Conservation (phyloP, 78 protist genomes). For the Emiliania huxleyi region DNA sequence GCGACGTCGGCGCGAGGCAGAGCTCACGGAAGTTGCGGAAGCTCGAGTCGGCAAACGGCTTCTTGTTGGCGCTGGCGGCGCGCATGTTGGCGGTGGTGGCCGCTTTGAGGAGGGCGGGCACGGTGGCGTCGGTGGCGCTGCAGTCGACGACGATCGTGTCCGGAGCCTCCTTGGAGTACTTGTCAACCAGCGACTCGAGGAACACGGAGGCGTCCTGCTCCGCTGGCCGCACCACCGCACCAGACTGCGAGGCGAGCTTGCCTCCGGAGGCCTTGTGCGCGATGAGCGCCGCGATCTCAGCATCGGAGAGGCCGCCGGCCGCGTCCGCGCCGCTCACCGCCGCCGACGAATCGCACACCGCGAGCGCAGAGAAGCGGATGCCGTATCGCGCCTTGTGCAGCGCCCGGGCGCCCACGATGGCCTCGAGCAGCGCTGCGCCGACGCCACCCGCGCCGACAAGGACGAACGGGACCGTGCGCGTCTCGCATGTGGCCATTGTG, state of each 20-base stretch:
- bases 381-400: background rate
- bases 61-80: constrained; percentile 11
- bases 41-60: background rate
- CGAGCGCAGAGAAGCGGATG: background rate
- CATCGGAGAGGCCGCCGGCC: background rate
- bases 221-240: background rate
- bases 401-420: background rate
- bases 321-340: background rate
- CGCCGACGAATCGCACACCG: background rate
- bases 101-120: background rate
- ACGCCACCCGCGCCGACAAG: constrained; percentile 3
- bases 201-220: background rate
- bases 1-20: too few species aligned
- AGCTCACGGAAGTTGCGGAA: background rate
- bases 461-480: background rate
- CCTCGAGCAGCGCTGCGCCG: background rate
- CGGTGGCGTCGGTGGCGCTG: constrained; percentile 1
- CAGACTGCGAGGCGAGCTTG: background rate
- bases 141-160: constrained; percentile 12
- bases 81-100: background rate
- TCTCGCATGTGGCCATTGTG: background rate
- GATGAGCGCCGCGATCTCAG: background rate
- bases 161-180: background rate
- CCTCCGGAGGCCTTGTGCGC: background rate
- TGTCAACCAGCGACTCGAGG: background rate